A percentile compares a stretch with the other conserved stretches of the same genome.
These are phyloP conservation scores for Dactylorhiza incarnata DNA, from an alignment of 106 monocot genomes.

Conservation along the genomic window DNA sequence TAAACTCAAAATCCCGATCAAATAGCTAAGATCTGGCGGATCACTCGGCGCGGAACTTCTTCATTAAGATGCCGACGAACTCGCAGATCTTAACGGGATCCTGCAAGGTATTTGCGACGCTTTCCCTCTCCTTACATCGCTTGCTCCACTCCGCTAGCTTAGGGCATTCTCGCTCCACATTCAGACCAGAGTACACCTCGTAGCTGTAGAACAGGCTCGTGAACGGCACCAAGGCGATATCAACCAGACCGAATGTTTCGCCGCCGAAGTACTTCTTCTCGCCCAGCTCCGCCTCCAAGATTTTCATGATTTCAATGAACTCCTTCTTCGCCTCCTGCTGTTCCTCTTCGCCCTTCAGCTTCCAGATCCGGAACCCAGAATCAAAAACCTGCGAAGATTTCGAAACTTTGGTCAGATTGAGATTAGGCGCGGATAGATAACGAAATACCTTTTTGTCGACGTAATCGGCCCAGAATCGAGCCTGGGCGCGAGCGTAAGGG, in stretches of 20 bases:
- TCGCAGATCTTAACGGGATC: conserved; percentile 20
- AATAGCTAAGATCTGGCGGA: background rate
- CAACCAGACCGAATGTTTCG: conserved; percentile 43
- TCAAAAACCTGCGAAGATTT: conserved; percentile 18
- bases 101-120: conserved; percentile 23
- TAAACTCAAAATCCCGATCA: too few relatives aligned
- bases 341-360: conserved; percentile 22
- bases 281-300: conserved; percentile 34
- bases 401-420: too few relatives aligned
- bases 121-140: conserved; percentile 54
- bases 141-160: conserved; percentile 49
- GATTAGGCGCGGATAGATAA: too few relatives aligned
- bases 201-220: conserved; percentile 42
- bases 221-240: conserved; percentile 46
- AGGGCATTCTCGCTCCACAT: conserved; percentile 30
- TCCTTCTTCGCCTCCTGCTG: conserved; percentile 37
- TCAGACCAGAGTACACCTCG: conserved; percentile 28
- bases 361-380: conserved; percentile 27
- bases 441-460: conserved; percentile 36
- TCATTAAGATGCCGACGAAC: conserved; percentile 6
- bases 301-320: conserved; percentile 28
- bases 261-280: conserved; percentile 47
- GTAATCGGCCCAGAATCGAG: conserved; percentile 47
- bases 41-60: conserved; percentile 13
- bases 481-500: conserved; percentile 26